Percentiles rank a stretch among this genome's conserved stretches.
phyloP scores from a whole-genome alignment of 1,139 yeast species.

The Kurtzmaniella natalensis region DNA sequence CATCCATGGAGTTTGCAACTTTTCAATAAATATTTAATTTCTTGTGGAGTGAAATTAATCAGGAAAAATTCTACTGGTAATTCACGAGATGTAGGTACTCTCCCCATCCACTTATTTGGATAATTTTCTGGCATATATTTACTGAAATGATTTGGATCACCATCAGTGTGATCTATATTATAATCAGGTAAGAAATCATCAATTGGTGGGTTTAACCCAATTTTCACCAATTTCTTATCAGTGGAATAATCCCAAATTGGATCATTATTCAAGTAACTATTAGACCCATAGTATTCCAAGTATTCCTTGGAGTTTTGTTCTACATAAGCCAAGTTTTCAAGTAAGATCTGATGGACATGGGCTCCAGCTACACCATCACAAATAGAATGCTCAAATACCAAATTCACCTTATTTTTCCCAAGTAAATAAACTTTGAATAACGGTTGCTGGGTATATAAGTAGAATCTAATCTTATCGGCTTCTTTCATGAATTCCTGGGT shows the following conservation, averaged over 20 bases:
- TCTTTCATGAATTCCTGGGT: conserved; percentile 27
- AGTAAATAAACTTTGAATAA: conserved; percentile 26
- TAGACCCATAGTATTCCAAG: conserved; percentile 12
- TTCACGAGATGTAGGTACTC: conserved; percentile 20
- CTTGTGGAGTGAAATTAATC: conserved; percentile 24
- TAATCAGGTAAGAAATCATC: conserved; percentile 24
- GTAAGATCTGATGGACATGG: conserved; percentile 34
- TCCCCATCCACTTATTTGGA: conserved; percentile 30
- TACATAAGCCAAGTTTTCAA: conserved; percentile 23
- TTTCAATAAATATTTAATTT: conserved; percentile 20
- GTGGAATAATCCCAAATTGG: conserved; percentile 17
- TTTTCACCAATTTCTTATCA: conserved; percentile 18
- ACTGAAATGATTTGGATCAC: conserved; percentile 22
- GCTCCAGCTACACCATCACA: conserved; percentile 41
- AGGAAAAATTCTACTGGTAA: conserved; percentile 26
- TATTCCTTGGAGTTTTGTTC: conserved; percentile 11
- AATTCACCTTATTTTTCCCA: conserved; percentile 22
- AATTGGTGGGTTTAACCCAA: conserved; percentile 33
- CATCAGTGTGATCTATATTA: conserved; percentile 21
- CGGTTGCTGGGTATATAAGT: conserved; percentile 23
- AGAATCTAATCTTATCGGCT: conserved; percentile 20
- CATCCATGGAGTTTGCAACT: conserved; percentile 28
- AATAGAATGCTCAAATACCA: conserved; percentile 36
- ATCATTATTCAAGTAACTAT: conserved; percentile 11
- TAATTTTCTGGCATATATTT: conserved; percentile 20